Evolutionary conservation across 2,329 filamentous ascomycete species (phyloP), one percentile per base, ranked within the genome.

Genomic region (Phialocephala subalpina): DNA sequence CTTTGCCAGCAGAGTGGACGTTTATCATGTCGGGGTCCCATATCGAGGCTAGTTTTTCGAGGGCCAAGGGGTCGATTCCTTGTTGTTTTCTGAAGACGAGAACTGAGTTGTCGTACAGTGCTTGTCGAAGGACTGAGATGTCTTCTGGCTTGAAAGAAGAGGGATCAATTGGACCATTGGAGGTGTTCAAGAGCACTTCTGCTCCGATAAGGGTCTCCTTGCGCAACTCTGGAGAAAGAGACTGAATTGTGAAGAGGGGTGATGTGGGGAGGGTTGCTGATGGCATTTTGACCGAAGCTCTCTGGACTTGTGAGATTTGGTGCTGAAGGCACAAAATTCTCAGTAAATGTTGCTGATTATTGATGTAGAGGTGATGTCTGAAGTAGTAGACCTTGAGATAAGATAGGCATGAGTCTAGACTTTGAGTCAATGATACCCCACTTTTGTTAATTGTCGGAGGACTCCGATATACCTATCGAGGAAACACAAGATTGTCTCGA

Each of bases 51-150:
- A 69, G 52, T 47, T 61, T 27, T 33, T 55, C 49, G 1, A 69
- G 56, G 3, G 53, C 40, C 9, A 33, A 18, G 3, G 65, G 65
- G 33, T 69, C 47, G n/a, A 67, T 69, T 7, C 65, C 67, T 22
- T 63, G 29, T 33, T 69, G 65, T 3, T 58, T 58, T 36, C 55
- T 38, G 52, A 69, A 55, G 22, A 69, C 67, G 7, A 69, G 35
- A 33, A 69, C 60, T 2, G 59, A 62, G 40, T 67, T 35, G 4
- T 67, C 65, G 53, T 61, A 69, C 16, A 69, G 57, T 8, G 67
- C 65, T 62, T 69, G 62, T 2, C 60, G 59, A 3, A 69, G 42
- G 25, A 60, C 18, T 1, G 40, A n/a, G 25, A 59, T 7, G 22
- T 59, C 38, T 9, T 25, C 22, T 9, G 35, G n/a, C 3, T 2